Base-by-base conservation (phyloP, 495 filamentous ascomycete species). In the Penicillium egyptiacum region DNA sequence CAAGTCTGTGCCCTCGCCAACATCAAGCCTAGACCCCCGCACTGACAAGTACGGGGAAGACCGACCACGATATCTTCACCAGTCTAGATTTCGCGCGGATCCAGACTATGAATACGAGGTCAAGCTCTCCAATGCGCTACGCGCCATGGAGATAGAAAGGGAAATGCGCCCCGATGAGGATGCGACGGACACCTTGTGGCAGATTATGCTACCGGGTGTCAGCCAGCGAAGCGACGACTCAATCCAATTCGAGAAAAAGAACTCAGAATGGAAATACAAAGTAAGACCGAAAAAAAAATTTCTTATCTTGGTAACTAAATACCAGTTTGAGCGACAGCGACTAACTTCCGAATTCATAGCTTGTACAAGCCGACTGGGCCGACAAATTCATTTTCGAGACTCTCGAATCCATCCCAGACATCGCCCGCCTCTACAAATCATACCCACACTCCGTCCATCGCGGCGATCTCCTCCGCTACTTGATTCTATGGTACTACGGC, bases 391-490 rank as follows among this genome's bases (percentile, higher is more conserved):
- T 76, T 14, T 63, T 60, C 2, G 53, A 62, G 1, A 58, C 64
- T 28, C 57, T 75, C 3, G 52, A 59, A 3, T 58, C 65, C 2
- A 56, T 75, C 5, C 74, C 74, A 7, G 71, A 73, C 1, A 61
- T 76, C 9, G 53, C 59, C 6, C 50, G 31, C 0, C 28, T 69
- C 3, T 76, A 74, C 56, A 50, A 67, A 20, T 67, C 69, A 33
- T 75, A 75, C 26, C 74, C 72, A 0, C 59, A 72, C 44, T 51
- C 69, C 20, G 70, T 78, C 28, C 73, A 76, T 8, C 73, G 74
- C 4, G 72, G 75, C 0, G 79, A 83, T 40, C 68, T 82, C 0
- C 65, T 82, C n/a, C 71, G 78, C 19, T 83, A 83, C 56, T 62
- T 81, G 6, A 53, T 81, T 1, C 56, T 83, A 14, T 74, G 71